These are phyloP conservation scores for Ustilago lituana DNA, from an alignment of 1,284 basidiomycete genomes.

Conservation along the genomic window DNA sequence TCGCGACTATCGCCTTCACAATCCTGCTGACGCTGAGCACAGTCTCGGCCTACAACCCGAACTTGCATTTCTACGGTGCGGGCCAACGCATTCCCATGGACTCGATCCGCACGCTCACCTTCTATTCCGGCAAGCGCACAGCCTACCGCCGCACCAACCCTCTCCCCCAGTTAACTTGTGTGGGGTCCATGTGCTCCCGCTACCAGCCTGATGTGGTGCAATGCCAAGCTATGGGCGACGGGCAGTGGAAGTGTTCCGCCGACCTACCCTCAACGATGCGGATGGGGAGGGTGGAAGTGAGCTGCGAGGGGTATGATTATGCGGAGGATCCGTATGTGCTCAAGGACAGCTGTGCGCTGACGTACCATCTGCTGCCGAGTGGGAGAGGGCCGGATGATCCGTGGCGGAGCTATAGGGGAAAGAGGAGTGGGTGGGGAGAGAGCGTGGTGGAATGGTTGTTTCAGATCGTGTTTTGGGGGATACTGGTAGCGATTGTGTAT, in stretches of 20 bases:
- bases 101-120: conserved; percentile 78
- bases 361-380: conserved; percentile 41
- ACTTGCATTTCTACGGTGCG: conserved; percentile 27
- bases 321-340: conserved; percentile 84
- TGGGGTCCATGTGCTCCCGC: conserved; percentile 78
- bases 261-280: conserved; percentile 82
- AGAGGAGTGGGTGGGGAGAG: conserved; percentile 22
- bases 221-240: conserved; percentile 80
- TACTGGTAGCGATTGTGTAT: conserved; percentile 34
- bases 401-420: conserved; percentile 4
- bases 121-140: conserved; percentile 78
- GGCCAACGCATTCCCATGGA: conserved; percentile 32
- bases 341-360: conserved; percentile 69
- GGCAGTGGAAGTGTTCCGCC: conserved; percentile 76
- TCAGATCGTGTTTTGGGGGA: conserved; percentile 72
- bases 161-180: conserved; percentile 80
- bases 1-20: no score
- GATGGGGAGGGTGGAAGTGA: conserved; percentile 82
- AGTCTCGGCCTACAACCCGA: conserved; percentile 29
- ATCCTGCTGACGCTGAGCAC: no score
- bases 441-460: conserved; percentile 70
- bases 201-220: conserved; percentile 87
- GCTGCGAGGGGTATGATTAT: conserved; percentile 85
- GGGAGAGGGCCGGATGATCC: conserved; percentile 17
- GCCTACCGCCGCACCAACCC: conserved; percentile 75